Percentiles rank a stretch among this genome's conserved stretches.
These are phyloP conservation scores for Podochytrium sp. DNA, from an alignment of 192 early-diverging fungal genomes.

Conservation along the genomic window DNA sequence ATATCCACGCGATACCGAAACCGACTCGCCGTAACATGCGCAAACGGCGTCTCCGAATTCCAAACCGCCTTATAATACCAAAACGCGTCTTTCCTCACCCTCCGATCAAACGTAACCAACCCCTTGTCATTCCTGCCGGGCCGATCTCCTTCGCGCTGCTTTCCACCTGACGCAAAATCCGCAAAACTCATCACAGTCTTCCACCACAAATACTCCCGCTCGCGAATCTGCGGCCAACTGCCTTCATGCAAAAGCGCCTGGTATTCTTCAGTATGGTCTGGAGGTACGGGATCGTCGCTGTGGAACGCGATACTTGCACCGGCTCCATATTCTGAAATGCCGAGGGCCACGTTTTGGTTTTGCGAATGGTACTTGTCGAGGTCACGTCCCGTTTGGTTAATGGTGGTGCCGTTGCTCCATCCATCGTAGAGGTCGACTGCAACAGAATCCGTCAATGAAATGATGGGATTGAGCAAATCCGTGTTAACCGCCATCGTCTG, in stretches of 20 bases:
- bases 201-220: constrained; percentile 21
- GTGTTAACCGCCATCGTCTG: constrained; percentile 23
- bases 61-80: constrained; percentile 13
- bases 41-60: constrained; percentile 1
- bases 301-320: constrained; percentile 20
- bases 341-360: not conserved
- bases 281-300: constrained; percentile 6
- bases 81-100: constrained; percentile 22
- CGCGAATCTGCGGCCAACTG: constrained; percentile 10
- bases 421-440: constrained; percentile 13
- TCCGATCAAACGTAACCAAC: constrained; percentile 10
- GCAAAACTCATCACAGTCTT: constrained; percentile 20
- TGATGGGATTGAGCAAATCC: not conserved
- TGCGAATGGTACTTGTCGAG: not conserved
- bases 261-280: constrained; percentile 25
- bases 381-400: not conserved
- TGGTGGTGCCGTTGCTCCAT: not conserved
- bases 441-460: not conserved
- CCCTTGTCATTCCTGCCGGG: constrained; percentile 14
- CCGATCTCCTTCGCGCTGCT: not conserved
- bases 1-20: constrained; percentile 3
- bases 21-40: not conserved
- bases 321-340: constrained; percentile 22
- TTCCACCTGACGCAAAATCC: not conserved
- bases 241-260: constrained; percentile 6